Evolutionary conservation across 441 rosid species (phyloP).

Genomic region (Sinapis alba): DNA sequence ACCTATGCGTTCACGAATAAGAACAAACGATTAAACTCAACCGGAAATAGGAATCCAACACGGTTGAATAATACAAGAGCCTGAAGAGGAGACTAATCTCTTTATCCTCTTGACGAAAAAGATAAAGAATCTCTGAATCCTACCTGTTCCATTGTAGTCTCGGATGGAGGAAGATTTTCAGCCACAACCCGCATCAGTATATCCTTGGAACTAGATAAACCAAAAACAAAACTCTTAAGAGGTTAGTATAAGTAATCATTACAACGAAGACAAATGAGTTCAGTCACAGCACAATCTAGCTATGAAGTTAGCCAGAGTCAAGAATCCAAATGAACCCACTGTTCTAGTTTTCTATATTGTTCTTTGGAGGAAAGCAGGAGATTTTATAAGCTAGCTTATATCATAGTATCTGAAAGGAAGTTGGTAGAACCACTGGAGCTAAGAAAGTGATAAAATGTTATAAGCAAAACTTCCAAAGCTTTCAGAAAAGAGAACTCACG

Average conservation of each 20-base stretch:
- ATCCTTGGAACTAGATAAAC: constrained; percentile 78
- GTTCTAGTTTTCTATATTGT: not conserved
- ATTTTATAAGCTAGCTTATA: not conserved
- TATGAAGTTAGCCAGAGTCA: constrained; percentile 3
- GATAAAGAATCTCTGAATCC: not conserved
- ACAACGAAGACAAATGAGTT: constrained; percentile 15
- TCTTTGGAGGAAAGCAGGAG: not conserved
- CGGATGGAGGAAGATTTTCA: constrained; percentile 73
- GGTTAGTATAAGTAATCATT: constrained; percentile 2
- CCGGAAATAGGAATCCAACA: constrained; percentile 1
- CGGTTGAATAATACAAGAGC: not conserved
- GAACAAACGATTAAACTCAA: constrained; percentile 6
- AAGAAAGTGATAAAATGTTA: not conserved
- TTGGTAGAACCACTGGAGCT: not conserved
- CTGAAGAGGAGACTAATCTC: constrained; percentile 5
- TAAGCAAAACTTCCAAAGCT: not conserved
- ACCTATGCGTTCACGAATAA: constrained; percentile 51
- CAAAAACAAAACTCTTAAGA: constrained; percentile 15
- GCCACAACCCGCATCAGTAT: constrained; percentile 92
- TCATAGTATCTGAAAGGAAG: constrained; percentile 12
- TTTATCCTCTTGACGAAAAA: constrained; percentile 7
- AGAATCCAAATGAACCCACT: not conserved
- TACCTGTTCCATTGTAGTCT: constrained; percentile 87
- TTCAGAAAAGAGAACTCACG: constrained; percentile 55
- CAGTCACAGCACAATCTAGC: constrained; percentile 4